Percentiles rank a stretch among this genome's conserved stretches.
Evolutionary conservation across 1,139 yeast genomes (phyloP).

Genomic region (Taphrina populina): DNA sequence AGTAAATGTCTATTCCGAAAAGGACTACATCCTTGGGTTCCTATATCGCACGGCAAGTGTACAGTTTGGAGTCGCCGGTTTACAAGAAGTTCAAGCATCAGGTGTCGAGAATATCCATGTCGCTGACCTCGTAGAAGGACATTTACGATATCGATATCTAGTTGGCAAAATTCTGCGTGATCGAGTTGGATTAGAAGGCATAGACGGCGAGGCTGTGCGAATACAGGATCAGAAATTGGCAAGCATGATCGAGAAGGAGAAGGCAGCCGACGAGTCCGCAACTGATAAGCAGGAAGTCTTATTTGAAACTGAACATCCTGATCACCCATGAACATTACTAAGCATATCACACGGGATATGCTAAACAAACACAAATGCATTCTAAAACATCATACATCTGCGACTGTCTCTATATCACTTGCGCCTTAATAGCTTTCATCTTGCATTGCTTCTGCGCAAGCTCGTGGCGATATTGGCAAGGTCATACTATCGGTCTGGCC

Average conservation of each 20-base stretch:
- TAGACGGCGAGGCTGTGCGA: slow-evolving; percentile 17
- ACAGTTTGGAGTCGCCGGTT: slow-evolving; percentile 87
- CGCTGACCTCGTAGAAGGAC: slow-evolving; percentile 85
- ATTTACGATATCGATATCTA: slow-evolving; percentile 53
- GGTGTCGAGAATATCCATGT: slow-evolving; percentile 84
- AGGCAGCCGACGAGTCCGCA: slow-evolving; percentile 8
- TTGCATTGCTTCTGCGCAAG: too few species aligned
- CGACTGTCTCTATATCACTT: too few species aligned
- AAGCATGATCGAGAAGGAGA: slow-evolving; percentile 18
- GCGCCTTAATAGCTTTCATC: too few species aligned
- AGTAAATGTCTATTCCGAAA: slow-evolving; percentile 84
- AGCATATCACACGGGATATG: too few species aligned
- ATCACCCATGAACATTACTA: too few species aligned
- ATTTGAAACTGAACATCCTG: slow-evolving; percentile 8
- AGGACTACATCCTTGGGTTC: slow-evolving; percentile 96
- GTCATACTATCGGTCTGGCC: too few species aligned
- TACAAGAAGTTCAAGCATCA: slow-evolving; percentile 66
- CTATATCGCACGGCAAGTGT: slow-evolving; percentile 94
- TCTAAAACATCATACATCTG: too few species aligned
- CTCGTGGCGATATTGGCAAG: too few species aligned
- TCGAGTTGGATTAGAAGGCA: slow-evolving; percentile 28
- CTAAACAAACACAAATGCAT: too few species aligned
- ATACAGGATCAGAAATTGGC: slow-evolving; percentile 16
- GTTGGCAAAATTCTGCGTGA: slow-evolving; percentile 31
- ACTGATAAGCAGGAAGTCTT: slow-evolving; percentile 1